phyloP scores from a whole-genome alignment of 768 basidiomycete species.

The Lactarius pseudohatsudake region DNA sequence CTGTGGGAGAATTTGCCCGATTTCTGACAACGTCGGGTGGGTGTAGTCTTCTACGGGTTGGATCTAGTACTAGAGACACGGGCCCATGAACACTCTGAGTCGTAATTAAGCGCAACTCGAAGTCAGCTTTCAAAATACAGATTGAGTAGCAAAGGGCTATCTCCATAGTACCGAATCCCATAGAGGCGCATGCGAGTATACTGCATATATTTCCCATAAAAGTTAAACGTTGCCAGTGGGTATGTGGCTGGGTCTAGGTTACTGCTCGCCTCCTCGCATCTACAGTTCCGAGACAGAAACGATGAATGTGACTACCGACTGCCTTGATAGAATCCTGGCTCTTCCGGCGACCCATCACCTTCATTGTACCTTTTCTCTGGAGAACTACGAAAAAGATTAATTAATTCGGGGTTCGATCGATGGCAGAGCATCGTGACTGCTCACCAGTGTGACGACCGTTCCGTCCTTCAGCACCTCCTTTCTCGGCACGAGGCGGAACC shows the following conservation, averaged over 20 bases:
- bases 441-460: conserved; percentile 52
- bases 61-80: neutral
- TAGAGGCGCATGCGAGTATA: neutral
- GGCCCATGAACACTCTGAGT: neutral
- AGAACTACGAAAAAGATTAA: conserved; percentile 6
- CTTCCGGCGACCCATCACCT: neutral
- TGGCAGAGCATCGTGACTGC: conserved; percentile 27
- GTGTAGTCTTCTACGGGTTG: neutral
- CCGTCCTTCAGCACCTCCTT: conserved; percentile 53
- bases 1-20: neutral
- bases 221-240: no score
- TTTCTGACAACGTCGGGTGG: neutral
- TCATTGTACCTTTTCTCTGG: conserved; percentile 18
- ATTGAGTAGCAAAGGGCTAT: neutral
- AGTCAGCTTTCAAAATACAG: neutral
- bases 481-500: conserved; percentile 47
- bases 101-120: neutral
- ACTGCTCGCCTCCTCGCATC: neutral
- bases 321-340: neutral
- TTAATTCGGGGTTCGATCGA: neutral
- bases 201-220: no score
- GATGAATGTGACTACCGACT: neutral
- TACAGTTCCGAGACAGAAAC: neutral
- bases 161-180: neutral
- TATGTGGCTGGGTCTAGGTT: neutral